Evolutionary conservation across 2,329 filamentous ascomycete species (phyloP), one percentile per base, ranked within the genome.

Genomic region (Xylaria sp.): DNA sequence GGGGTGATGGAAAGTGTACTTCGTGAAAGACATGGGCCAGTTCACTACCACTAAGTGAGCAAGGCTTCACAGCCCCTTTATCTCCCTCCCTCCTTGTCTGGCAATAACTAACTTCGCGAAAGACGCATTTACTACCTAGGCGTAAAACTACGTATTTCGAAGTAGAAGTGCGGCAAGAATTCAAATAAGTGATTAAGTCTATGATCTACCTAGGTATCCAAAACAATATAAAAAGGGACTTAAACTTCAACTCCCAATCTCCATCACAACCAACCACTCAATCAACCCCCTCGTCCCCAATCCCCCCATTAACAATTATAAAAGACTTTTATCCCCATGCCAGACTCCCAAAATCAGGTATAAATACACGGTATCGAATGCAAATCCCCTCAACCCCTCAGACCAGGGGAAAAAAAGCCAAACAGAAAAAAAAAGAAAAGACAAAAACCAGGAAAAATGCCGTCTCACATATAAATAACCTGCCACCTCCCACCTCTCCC

Each of bases 401-500:
- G n/a, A 31, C n/a, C n/a, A 49, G 15, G 18, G 25, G 55, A 13
- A 18, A 33, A n/a, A 58, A 57, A 1, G 0, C 13, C 10, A 13
- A 2, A 7, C 9, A 13, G 12, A 43, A 18, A 56, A 13, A 2
- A 7, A 13, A 13, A 3, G 18, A 18, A 56, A 39, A 48, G 18
- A 20, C 31, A 41, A 9, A 23, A 33, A 60, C 28, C 28, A 5
- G 28, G 28, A 18, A 43, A 20, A 58, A 48, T 1, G 0, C 15
- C 31, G 3, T 1, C 25, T 72, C 62, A 72, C 70, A 72, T 63
- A 62, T 72, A 72, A 28, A 72, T 39, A 10, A 72, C 13, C 54
- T 72, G 68, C 68, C 64, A 70, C 48, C 63, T 25, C 4, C 31
- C 54, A 15, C n/a, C 52, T 36, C 28, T 23, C 13, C 23, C 25